Percentiles rank a stretch among this genome's conserved stretches.
phyloP scores from a whole-genome alignment of 176 grass and related monocot species.

The Cymbopogon citratus region DNA sequence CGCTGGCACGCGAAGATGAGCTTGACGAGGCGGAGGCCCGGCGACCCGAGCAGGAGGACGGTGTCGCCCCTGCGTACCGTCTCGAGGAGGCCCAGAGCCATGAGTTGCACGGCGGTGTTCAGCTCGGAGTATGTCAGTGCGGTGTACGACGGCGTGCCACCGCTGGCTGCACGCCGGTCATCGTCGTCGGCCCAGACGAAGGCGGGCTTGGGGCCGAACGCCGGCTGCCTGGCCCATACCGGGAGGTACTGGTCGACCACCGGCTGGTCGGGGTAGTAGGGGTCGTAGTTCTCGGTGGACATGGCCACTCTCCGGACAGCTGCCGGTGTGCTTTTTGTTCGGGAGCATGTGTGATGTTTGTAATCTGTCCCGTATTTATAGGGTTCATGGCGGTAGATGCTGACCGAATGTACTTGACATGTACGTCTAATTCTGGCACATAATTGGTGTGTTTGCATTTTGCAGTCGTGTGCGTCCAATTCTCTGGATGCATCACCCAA shows the following conservation, averaged over 20 bases:
- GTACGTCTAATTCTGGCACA: background rate
- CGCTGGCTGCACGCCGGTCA: background rate
- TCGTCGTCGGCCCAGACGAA: constrained; percentile 49
- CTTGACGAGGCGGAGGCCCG: constrained; percentile 34
- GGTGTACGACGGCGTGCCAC: background rate
- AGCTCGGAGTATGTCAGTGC: constrained; percentile 38
- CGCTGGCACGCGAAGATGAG: constrained; percentile 53
- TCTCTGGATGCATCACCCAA: background rate
- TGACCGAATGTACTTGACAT: background rate
- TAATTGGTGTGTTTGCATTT: background rate
- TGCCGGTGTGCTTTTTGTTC: background rate
- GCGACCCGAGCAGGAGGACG: constrained; percentile 40
- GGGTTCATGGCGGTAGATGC: background rate
- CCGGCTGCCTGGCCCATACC: constrained; percentile 31
- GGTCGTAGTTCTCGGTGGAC: constrained; percentile 56
- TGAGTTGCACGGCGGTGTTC: constrained; percentile 26
- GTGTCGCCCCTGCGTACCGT: constrained; percentile 27
- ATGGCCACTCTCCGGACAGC: background rate
- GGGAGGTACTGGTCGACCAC: constrained; percentile 53
- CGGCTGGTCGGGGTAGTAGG: constrained; percentile 41
- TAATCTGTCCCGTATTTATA: background rate
- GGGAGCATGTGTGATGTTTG: background rate
- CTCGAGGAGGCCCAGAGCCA: constrained; percentile 22
- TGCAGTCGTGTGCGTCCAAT: background rate
- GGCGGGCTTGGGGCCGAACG: constrained; percentile 26